Percentiles rank a stretch among this genome's conserved stretches.
Conservation (phyloP, 1,139 yeast species). For the Taphrina betulina region DNA sequence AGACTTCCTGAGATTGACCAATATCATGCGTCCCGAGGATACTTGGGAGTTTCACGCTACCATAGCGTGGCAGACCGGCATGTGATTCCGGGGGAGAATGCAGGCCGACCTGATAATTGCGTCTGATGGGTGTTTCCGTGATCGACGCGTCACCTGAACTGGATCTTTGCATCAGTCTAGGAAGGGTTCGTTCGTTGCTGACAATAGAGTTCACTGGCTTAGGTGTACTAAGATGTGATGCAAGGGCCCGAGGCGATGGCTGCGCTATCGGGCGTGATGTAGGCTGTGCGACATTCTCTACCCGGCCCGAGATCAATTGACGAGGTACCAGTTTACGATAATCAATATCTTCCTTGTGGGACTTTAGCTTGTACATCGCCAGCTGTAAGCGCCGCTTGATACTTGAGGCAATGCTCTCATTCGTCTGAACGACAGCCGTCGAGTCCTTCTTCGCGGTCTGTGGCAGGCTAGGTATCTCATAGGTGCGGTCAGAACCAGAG, state of each 20-base stretch:
- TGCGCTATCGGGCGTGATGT: conserved; percentile 1
- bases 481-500: conserved; percentile 1
- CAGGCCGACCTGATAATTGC: conserved; percentile 6
- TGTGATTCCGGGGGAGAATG: conserved; percentile 8
- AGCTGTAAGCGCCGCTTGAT: conserved; percentile 9
- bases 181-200: conserved; percentile 14
- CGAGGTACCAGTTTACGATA: conserved; percentile 19
- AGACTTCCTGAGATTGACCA: neutral
- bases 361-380: conserved; percentile 24
- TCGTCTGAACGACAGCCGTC: neutral
- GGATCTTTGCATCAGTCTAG: conserved; percentile 12
- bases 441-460: neutral
- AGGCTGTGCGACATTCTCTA: neutral
- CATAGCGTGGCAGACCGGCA: conserved; percentile 6
- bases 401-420: conserved; percentile 2
- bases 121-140: conserved; percentile 11
- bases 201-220: conserved; percentile 5
- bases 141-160: conserved; percentile 21
- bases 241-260: neutral
- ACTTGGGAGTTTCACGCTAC: conserved; percentile 2
- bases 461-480: neutral
- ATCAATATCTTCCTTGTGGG: conserved; percentile 17
- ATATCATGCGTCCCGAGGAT: conserved; percentile 1
- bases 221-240: conserved; percentile 7
- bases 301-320: neutral